Conservation (phyloP, 2,329 filamentous ascomycete species). For the Gaeumannomyces tritici region DNA sequence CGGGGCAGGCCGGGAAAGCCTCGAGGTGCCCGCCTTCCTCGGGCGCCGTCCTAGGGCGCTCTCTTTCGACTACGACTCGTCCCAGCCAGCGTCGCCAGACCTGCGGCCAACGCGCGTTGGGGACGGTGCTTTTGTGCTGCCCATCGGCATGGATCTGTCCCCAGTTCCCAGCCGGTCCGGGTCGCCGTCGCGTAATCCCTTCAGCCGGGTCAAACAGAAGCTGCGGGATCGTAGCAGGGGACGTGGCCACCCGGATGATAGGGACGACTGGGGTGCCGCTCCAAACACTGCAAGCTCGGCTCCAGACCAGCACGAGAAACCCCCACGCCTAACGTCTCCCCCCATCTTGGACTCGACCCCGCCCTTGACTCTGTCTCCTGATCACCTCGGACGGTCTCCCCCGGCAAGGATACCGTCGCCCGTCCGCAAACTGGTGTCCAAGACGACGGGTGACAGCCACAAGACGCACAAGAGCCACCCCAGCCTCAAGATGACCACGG, state of each 20-base stretch:
- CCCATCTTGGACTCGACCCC: not conserved
- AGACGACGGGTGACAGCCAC: constrained; percentile 27
- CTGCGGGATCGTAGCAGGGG: constrained; percentile 41
- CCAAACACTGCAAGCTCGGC: not conserved
- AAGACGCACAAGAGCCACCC: constrained; percentile 40
- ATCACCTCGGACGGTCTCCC: not conserved
- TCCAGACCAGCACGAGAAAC: constrained; percentile 16
- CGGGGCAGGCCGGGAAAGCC: constrained; percentile 26
- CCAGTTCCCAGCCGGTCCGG: constrained; percentile 50
- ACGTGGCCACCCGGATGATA: constrained; percentile 19
- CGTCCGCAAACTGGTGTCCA: constrained; percentile 22
- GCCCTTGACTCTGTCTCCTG: constrained; percentile 4
- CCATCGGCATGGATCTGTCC: constrained; percentile 53
- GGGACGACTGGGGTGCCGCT: constrained; percentile 20
- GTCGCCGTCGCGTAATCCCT: constrained; percentile 53
- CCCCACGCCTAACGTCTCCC: constrained; percentile 9
- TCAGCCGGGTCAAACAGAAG: constrained; percentile 44
- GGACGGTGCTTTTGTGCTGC: constrained; percentile 42
- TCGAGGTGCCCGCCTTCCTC: constrained; percentile 33
- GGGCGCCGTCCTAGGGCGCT: constrained; percentile 17
- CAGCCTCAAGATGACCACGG: constrained; percentile 34
- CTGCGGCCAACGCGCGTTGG: constrained; percentile 28
- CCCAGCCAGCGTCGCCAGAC: constrained; percentile 42
- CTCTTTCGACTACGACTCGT: constrained; percentile 35
- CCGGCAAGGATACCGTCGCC: constrained; percentile 23